These are phyloP conservation scores for Leccinum aurantiacum DNA, from an alignment of 768 basidiomycete genomes.

Conservation along the genomic window DNA sequence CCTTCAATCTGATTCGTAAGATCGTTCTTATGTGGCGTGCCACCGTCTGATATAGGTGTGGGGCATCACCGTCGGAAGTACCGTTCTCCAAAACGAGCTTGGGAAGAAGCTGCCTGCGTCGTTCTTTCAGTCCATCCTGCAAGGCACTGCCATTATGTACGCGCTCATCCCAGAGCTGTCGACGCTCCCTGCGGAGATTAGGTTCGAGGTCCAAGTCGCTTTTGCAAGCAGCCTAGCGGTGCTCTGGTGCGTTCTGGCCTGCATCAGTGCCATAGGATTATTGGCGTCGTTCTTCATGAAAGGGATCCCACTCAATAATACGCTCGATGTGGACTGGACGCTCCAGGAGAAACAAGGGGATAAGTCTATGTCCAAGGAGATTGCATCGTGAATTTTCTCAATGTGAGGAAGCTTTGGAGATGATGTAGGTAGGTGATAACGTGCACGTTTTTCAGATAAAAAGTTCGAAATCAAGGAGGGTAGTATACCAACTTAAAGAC, in stretches of 20 bases:
- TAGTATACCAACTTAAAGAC: no score
- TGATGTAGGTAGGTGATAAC: no score
- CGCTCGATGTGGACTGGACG: conserved; percentile 8
- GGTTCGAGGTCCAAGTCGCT: conserved; percentile 38
- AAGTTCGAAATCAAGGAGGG: no score
- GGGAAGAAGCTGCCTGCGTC: conserved; percentile 38
- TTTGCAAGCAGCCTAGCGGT: conserved; percentile 40
- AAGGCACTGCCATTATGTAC: conserved; percentile 44
- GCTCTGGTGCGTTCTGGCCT: conserved; percentile 45
- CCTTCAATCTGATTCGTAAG: background rate
- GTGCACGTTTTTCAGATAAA: no score
- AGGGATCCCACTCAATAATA: conserved; percentile 4
- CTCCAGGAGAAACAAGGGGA: background rate
- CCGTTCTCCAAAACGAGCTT: conserved; percentile 52
- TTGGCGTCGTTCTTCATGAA: conserved; percentile 9
- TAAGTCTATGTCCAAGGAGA: background rate
- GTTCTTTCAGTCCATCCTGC: conserved; percentile 35
- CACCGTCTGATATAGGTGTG: conserved; percentile 35
- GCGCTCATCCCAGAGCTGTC: conserved; percentile 45
- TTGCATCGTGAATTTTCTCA: background rate
- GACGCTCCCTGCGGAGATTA: conserved; percentile 34
- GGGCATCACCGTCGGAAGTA: conserved; percentile 49
- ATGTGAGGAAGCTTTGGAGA: no score
- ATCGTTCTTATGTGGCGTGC: background rate
- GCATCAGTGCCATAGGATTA: conserved; percentile 24